Evolutionary conservation across 495 filamentous ascomycete species (phyloP).

Genomic region (Tuber umbilicatum): DNA sequence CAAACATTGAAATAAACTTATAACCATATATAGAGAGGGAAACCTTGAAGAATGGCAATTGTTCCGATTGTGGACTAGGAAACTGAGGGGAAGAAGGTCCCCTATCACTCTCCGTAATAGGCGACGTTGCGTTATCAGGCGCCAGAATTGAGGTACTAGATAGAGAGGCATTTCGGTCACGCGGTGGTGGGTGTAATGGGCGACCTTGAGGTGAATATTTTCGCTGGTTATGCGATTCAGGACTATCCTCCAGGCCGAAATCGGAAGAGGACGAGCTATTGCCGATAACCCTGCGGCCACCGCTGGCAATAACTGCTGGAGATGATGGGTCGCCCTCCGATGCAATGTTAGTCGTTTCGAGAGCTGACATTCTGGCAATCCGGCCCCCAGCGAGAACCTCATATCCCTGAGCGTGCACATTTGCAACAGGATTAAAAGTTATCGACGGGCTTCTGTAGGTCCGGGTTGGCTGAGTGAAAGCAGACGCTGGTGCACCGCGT

Average conservation of each 20-base stretch:
- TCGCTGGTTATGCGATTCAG: constrained; percentile 53
- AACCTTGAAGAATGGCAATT: constrained; percentile 79
- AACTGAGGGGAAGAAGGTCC: constrained; percentile 78
- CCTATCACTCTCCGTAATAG: constrained; percentile 61
- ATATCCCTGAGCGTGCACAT: constrained; percentile 53
- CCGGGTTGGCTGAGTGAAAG: constrained; percentile 84
- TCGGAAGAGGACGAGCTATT: constrained; percentile 74
- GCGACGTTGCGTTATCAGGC: constrained; percentile 64
- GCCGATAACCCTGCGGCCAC: constrained; percentile 34
- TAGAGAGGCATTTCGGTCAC: constrained; percentile 77
- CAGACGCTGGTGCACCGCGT: constrained; percentile 48
- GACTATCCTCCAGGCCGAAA: constrained; percentile 64
- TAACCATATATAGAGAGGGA: background rate
- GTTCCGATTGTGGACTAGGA: constrained; percentile 85
- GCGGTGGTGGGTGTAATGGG: constrained; percentile 51
- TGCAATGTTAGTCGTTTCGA: constrained; percentile 52
- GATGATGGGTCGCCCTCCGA: constrained; percentile 27
- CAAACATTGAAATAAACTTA: background rate
- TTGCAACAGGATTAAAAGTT: constrained; percentile 44
- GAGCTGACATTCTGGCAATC: constrained; percentile 90
- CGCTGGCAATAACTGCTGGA: constrained; percentile 20
- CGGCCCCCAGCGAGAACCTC: constrained; percentile 77
- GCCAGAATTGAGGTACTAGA: constrained; percentile 77
- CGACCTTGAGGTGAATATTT: constrained; percentile 46
- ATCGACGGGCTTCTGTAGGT: constrained; percentile 56